Base-by-base conservation (phyloP, 352 stramenopile genomes). In the Bremia lactucae region DNA sequence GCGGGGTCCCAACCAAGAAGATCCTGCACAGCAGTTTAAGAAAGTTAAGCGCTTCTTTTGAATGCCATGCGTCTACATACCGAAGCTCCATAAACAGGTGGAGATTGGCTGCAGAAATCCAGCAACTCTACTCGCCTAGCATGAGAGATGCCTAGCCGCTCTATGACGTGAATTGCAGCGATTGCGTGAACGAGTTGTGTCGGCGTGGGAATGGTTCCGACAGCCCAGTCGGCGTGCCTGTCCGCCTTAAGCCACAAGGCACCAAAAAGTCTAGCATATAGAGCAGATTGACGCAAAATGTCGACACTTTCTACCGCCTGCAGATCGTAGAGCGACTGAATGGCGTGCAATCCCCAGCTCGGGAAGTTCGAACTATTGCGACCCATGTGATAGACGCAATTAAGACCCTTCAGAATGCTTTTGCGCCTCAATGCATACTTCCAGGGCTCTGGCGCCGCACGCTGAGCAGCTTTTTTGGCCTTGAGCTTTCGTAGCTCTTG, bases 1-100 rank as follows among this genome's bases (percentile, higher is more conserved):
- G 52, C 51, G n/a, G 81, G 81, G 28, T 94, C 67, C 83, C 83
- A 95, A 1, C 85, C 81, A 16, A 94, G 65, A 36, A 87, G 83
- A 18, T 92, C 67, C 65, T 85, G 48, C 6, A 42, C 5, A 49
- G n/a, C 34, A 59, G 14, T 24, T 15, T 15, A 48, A 31, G 4
- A 20, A 18, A 43, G n/a, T 41, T 18, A 25, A 36, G 11, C 21
- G 41, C 10, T 4, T 5, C 38, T 6, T 29, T 6, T 21, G 14
- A 35, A 11, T 26, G 25, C 18, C n/a, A 26, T 7, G 4, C 10
- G n/a, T 42, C 45, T 29, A 19, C 31, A 22, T 37, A 83, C 72
- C 46, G 47, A 58, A 8, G 62, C 49, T 2, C 52, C 55, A 52
- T 79, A 89, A n/a, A 82, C 49, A 20, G 64, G 41, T 20, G 72